Base-by-base conservation (phyloP, 2,329 filamentous ascomycete species). In the Cordyceps cateniannulata region DNA sequence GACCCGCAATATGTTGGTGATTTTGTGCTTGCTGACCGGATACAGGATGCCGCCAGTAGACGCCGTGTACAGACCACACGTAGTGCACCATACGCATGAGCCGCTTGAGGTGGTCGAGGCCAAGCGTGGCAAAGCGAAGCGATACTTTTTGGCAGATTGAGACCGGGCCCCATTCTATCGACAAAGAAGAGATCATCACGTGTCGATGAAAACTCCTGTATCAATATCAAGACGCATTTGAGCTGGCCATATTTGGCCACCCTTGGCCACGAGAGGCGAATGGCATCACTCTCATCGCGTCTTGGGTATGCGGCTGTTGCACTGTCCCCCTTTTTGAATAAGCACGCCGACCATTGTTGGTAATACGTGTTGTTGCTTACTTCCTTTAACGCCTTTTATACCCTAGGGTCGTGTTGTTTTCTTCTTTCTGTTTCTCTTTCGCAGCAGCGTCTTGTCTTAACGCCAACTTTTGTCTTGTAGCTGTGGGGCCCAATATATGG, bases 21-120 rank as follows among this genome's bases (percentile, higher is more conserved):
- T 12, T 60, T 55, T 38, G 25, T 20, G 22, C 16, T 12, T 50
- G 59, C 64, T 69, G 63, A 69, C 49, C 2, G 40, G 40, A 14
- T 51, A 12, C 10, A 84, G 84, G 87, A 91, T 93, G 84, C 89
- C 89, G 2, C 91, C 91, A 1, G 90, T 96, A 3, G 91, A 96
- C 73, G 91, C 91, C 5, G 88, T 96, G 18, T 96, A 96, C 71
- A 81, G 91, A 53, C 93, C 93, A 6, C 93, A 97, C 72, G 91
- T 96, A 18, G 93, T 97, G 3, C 93, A 98, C 74, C 93, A 97
- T 71, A 93, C 90, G 18, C 82, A 83, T 51, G 79, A 89, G 52
- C 86, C 87, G 10, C 81, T 84, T 5, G 87, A 90, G 66, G 80
- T 88, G 66, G 80, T 88, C 67, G 89, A 89, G 69, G 86, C 68